Percentiles rank a stretch among this genome's conserved stretches.
Evolutionary conservation across 805 yeast genomes (phyloP).

Genomic region (Spathaspora girioi): DNA sequence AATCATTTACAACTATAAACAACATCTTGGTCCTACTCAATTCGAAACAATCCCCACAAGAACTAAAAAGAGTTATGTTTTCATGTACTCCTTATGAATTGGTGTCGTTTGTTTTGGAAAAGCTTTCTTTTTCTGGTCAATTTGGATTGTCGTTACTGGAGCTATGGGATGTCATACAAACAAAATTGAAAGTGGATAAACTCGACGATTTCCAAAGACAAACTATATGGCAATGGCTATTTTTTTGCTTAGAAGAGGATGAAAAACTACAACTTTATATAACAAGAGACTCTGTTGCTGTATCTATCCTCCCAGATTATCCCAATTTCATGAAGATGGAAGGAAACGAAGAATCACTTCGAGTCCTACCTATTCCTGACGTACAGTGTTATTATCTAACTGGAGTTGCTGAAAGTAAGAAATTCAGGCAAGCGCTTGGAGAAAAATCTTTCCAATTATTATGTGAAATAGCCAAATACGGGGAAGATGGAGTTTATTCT

Average conservation of each 20-base stretch:
- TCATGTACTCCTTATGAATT: conserved; percentile 24
- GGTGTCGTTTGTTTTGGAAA: conserved; percentile 19
- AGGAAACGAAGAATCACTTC: conserved; percentile 13
- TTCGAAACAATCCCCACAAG: neutral
- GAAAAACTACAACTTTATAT: conserved; percentile 9
- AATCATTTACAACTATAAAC: neutral
- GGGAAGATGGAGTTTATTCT: conserved; percentile 56
- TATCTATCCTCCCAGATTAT: conserved; percentile 16
- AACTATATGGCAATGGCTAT: conserved; percentile 39
- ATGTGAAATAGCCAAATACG: conserved; percentile 56
- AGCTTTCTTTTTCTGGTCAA: conserved; percentile 31
- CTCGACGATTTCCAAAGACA: conserved; percentile 35
- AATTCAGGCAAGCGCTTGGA: conserved; percentile 51
- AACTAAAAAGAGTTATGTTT: conserved; percentile 11
- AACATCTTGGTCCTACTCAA: neutral
- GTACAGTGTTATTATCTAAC: conserved; percentile 57
- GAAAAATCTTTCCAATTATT: conserved; percentile 51
- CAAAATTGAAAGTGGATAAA: conserved; percentile 12
- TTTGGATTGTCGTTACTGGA: conserved; percentile 24
- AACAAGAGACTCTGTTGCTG: conserved; percentile 2
- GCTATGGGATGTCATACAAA: conserved; percentile 23
- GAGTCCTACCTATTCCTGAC: conserved; percentile 45
- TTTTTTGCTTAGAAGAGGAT: conserved; percentile 16
- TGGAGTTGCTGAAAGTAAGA: conserved; percentile 43
- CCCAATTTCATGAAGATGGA: conserved; percentile 12